phyloP scores from a whole-genome alignment of 164 flowering plant species.

The Amborella trichopoda region DNA sequence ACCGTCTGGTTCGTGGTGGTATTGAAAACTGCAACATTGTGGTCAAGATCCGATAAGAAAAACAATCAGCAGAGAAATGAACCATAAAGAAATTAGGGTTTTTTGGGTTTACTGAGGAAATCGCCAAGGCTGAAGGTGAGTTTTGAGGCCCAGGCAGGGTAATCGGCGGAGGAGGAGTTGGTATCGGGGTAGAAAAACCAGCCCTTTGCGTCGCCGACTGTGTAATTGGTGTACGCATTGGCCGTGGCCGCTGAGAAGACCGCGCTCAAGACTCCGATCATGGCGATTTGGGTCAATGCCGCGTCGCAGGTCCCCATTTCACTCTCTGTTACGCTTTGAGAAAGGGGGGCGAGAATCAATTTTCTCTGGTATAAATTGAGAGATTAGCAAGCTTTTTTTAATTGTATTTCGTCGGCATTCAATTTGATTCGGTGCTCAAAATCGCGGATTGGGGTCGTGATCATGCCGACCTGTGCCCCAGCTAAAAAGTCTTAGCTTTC shows the following conservation, averaged over 20 bases:
- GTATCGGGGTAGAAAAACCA: conserved; percentile 62
- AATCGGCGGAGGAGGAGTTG: conserved; percentile 40
- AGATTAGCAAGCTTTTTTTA: no score
- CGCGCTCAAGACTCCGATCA: background rate
- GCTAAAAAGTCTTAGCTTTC: no score
- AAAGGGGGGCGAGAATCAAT: no score
- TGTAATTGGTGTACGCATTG: conserved; percentile 52
- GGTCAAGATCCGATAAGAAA: background rate
- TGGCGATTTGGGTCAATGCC: no score
- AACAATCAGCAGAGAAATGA: background rate
- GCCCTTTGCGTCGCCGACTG: conserved; percentile 61
- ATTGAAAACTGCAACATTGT: conserved; percentile 42
- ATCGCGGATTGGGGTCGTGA: no score
- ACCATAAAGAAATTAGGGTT: background rate
- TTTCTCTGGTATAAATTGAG: no score
- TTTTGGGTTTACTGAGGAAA: conserved; percentile 40
- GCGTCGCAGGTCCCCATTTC: no score
- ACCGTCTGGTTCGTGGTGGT: conserved; percentile 64
- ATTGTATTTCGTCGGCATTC: no score
- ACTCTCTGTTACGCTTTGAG: no score
- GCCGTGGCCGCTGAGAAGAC: conserved; percentile 5
- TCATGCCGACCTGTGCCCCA: no score
- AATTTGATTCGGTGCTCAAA: no score
- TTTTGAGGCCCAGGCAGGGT: conserved; percentile 52
- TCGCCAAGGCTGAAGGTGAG: conserved; percentile 78